Evolutionary conservation across 1,284 basidiomycete genomes (phyloP), one percentile per base, ranked within the genome.

Genomic region (Grifola frondosa): DNA sequence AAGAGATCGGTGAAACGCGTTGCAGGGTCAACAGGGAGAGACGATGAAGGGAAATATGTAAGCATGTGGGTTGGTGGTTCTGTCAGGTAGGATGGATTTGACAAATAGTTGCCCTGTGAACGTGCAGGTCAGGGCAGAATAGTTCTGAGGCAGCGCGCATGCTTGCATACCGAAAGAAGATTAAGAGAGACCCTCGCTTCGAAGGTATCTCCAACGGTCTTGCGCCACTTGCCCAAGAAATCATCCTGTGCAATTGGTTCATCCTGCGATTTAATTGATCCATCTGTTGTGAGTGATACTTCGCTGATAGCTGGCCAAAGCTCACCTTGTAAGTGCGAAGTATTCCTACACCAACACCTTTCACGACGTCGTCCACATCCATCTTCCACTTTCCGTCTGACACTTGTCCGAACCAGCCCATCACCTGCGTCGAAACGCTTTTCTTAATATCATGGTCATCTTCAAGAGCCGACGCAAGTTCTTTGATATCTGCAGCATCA

Each of bases 1-100:
- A 97, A 97, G 17, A 96, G 75, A 48, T 94, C 89, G 2, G 77
- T 63, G 67, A 96, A 96, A 12, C 92, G 83, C 10, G 80, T 76
- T 2, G 83, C 71, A 12, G 91, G 82, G 41, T 89, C 84, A 1
- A 77, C 62, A 2, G 92, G 88, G 15, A 95, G 78, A 1, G 68
- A 66, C 1, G 85, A 78, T 3, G 77, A 70, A n/a, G 90, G 85
- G 61, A 92, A 88, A 65, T 91, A 91, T 7, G 68, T 71, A 24
- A 88, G 58, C 4, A 52, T 30, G 8, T 47, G 36, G 13, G 46
- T 32, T 3, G 59, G 61, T 36, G 60, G 46, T 30, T 61, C 39
- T 20, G 66, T 49, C 48, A 63, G 52, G 23, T 61, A 44, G n/a
- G 58, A 57, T 10, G 60, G 49, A 10, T 68, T 62, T 3, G 67